Percentiles rank a stretch among this genome's conserved stretches.
Evolutionary conservation across 2,329 filamentous ascomycete species (phyloP).

Genomic region (Pseudogymnoascus sp.): DNA sequence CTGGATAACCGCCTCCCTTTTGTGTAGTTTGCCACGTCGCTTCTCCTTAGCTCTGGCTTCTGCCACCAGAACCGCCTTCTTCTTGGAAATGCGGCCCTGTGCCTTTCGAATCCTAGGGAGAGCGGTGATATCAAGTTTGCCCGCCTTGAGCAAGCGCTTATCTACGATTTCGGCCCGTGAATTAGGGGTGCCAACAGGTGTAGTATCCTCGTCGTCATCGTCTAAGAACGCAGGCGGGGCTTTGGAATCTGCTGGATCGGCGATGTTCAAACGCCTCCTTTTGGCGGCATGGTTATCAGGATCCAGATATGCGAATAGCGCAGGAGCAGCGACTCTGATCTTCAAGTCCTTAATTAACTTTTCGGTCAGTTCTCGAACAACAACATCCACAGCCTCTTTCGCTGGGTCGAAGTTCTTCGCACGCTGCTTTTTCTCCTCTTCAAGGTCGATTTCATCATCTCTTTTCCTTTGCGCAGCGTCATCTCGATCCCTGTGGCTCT

Average conservation of each 20-base stretch:
- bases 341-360: slow-evolving; percentile 86
- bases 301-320: slow-evolving; percentile 73
- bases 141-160: slow-evolving; percentile 39
- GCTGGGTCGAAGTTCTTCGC: slow-evolving; percentile 89
- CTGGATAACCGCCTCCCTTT: slow-evolving; percentile 32
- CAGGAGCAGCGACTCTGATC: slow-evolving; percentile 73
- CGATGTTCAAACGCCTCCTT: slow-evolving; percentile 68
- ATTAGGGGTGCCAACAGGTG: slow-evolving; percentile 57
- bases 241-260: slow-evolving; percentile 56
- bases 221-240: slow-evolving; percentile 48
- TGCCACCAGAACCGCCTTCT: slow-evolving; percentile 54
- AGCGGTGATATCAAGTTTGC: slow-evolving; percentile 51
- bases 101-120: slow-evolving; percentile 69
- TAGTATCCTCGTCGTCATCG: slow-evolving; percentile 50
- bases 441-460: slow-evolving; percentile 73
- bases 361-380: slow-evolving; percentile 73
- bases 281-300: slow-evolving; percentile 74
- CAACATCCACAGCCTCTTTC: slow-evolving; percentile 67
- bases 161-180: slow-evolving; percentile 55
- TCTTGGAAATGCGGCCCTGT: slow-evolving; percentile 48
- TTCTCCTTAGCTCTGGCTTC: slow-evolving; percentile 56
- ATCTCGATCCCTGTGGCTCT: slow-evolving; percentile 43
- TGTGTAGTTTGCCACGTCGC: slow-evolving; percentile 29
- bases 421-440: slow-evolving; percentile 82
- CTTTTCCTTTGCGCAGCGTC: slow-evolving; percentile 58